phyloP scores from a whole-genome alignment of 2,329 filamentous ascomycete species.

The Graphilbum fragrans region DNA sequence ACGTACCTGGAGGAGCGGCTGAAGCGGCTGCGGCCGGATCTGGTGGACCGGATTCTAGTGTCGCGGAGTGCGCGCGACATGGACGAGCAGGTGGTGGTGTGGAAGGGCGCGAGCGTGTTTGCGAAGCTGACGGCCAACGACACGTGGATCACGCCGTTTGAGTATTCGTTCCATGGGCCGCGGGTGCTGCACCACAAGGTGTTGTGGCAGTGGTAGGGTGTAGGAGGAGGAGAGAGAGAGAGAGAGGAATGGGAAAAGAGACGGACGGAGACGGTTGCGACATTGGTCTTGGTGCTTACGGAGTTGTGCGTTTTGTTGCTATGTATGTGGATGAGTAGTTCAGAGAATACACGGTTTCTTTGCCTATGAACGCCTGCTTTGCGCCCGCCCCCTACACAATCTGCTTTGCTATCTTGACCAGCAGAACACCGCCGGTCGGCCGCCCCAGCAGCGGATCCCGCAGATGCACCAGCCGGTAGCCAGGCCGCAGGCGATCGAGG shows the following conservation, averaged over 20 bases:
- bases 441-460: constrained; percentile 52
- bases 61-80: constrained; percentile 74
- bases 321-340: no score
- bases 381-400: not conserved
- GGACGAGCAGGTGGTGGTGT: constrained; percentile 92
- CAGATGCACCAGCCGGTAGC: constrained; percentile 68
- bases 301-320: no score
- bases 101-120: constrained; percentile 97
- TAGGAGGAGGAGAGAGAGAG: not conserved
- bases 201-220: constrained; percentile 42
- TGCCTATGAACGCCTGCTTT: no score
- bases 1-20: constrained; percentile 74
- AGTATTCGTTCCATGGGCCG: constrained; percentile 78
- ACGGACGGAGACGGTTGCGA: not conserved
- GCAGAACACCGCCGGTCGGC: constrained; percentile 52
- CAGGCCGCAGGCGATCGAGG: constrained; percentile 64
- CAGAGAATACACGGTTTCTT: no score
- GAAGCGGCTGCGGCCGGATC: constrained; percentile 50
- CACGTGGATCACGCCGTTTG: constrained; percentile 78
- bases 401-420: constrained; percentile 62
- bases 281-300: no score
- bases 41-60: constrained; percentile 48
- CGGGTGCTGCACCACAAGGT: constrained; percentile 78
- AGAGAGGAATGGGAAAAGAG: not conserved
- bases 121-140: constrained; percentile 87